Evolutionary conservation across 2,329 filamentous ascomycete species (phyloP), one percentile per base, ranked within the genome.

Genomic region (Immersiporthe knoxdaviesiana): DNA sequence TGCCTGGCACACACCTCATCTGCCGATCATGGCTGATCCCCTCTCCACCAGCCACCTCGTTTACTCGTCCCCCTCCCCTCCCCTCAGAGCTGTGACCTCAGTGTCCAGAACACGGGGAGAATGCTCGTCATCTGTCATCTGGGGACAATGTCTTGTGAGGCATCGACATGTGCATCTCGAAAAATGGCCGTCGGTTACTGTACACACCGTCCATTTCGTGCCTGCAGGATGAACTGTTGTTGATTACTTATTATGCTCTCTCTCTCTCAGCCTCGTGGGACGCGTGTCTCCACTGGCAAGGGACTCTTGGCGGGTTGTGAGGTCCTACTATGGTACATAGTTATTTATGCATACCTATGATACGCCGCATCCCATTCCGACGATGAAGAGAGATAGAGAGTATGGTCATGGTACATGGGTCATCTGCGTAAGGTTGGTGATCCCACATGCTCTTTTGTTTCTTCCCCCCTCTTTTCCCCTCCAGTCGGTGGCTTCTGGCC

Each of bases 21-120:
- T 56, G 52, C 50, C n/a, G 50, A 52, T 52, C 50, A 52, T 11
- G 50, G 50, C 52, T 30, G 52, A 56, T 56, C 52, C 52, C 44
- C 44, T 47, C 52, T 56, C 52, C 52, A 30, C 52, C 52, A 56
- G 52, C 52, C 52, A 56, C 52, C 24, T 56, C 52, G 52, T 56
- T 11, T 52, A 10, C 50, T 10, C 37, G 37, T 12, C 37, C 11
- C 35, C 35, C 8, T 8, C 7, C 37, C 11, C 35, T 8, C 8
- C 35, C 7, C 11, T 10, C 37, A 39, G 37, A 39, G 24, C 24
- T 56, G 52, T 56, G 52, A 30, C 14, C 52, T 56, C 52, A 30
- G 52, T 56, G 24, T 14, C 52, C 0, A 30, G 14, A 18, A 56
- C 16, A 56, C 52, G 52, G 52, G n/a, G 50, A 24, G n/a, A 24